phyloP scores from a whole-genome alignment of 179 eudicot genomes.

The Patellifolia procumbens region DNA sequence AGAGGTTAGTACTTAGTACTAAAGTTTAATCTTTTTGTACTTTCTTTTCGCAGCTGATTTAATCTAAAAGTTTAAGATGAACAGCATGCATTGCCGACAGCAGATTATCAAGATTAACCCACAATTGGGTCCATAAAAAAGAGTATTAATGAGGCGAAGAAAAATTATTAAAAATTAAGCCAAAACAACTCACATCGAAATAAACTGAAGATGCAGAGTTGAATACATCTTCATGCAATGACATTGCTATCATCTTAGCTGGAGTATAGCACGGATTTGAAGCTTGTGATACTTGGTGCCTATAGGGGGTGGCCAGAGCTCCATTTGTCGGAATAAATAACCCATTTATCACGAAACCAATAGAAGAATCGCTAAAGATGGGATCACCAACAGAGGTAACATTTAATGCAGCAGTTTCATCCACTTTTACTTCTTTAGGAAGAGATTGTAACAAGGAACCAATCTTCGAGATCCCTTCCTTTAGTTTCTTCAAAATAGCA shows the following conservation, averaged over 20 bases:
- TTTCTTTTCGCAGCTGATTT: background rate
- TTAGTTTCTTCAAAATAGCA: conserved; percentile 63
- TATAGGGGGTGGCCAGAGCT: conserved; percentile 25
- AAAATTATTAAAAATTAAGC: background rate
- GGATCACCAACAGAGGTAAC: conserved; percentile 76
- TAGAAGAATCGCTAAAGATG: conserved; percentile 50
- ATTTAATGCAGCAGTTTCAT: conserved; percentile 66
- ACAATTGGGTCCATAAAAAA: background rate
- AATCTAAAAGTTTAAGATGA: background rate
- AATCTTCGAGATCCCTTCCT: conserved; percentile 54
- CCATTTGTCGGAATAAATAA: conserved; percentile 51
- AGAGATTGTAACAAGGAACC: conserved; percentile 65
- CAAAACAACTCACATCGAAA: conserved; percentile 61
- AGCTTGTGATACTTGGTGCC: conserved; percentile 31
- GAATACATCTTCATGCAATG: conserved; percentile 78
- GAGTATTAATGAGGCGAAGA: background rate
- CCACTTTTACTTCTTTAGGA: conserved; percentile 70
- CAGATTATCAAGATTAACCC: background rate
- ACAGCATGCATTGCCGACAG: conserved; percentile 7
- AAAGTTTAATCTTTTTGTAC: too few relatives aligned
- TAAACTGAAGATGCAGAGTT: conserved; percentile 64
- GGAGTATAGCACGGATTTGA: conserved; percentile 36
- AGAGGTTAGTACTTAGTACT: background rate
- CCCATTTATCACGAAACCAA: conserved; percentile 76
- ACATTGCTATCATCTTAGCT: conserved; percentile 65